Conservation (phyloP, 2,329 filamentous ascomycete genomes). For the Monascus ruber region DNA sequence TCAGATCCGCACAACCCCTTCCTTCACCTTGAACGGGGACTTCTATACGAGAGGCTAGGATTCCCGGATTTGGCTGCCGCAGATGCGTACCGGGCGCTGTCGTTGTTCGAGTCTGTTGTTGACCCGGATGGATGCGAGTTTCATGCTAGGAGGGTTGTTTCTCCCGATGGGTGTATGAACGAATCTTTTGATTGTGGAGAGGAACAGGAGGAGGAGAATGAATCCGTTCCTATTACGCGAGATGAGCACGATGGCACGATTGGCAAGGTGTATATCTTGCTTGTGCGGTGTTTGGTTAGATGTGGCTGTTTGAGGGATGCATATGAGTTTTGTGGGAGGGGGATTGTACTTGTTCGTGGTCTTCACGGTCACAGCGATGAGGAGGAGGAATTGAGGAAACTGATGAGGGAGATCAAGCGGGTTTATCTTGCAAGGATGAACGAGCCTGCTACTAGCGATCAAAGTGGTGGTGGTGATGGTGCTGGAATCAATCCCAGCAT, state of each 20-base stretch:
- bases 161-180: constrained; percentile 30
- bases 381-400: constrained; percentile 10
- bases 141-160: constrained; percentile 48
- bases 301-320: constrained; percentile 32
- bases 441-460: constrained; percentile 1
- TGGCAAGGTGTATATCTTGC: constrained; percentile 23
- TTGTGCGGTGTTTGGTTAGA: constrained; percentile 24
- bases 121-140: constrained; percentile 71
- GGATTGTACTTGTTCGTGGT: constrained; percentile 4
- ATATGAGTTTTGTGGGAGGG: constrained; percentile 27
- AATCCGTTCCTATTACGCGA: constrained; percentile 16
- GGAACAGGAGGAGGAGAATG: constrained; percentile 33
- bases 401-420: constrained; percentile 18
- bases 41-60: constrained; percentile 59
- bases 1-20: constrained; percentile 31
- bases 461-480: constrained; percentile 1
- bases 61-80: constrained; percentile 85
- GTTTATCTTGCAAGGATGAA: constrained; percentile 7
- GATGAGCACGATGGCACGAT: constrained; percentile 26
- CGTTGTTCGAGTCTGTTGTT: constrained; percentile 68
- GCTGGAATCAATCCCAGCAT: constrained; percentile 17
- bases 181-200: constrained; percentile 28
- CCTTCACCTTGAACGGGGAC: constrained; percentile 45
- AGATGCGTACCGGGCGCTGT: constrained; percentile 82
- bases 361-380: not conserved